Percentiles rank a stretch among this genome's conserved stretches.
These are phyloP conservation scores for Tulasnella sp. DNA, from an alignment of 768 basidiomycete species.

Conservation along the genomic window DNA sequence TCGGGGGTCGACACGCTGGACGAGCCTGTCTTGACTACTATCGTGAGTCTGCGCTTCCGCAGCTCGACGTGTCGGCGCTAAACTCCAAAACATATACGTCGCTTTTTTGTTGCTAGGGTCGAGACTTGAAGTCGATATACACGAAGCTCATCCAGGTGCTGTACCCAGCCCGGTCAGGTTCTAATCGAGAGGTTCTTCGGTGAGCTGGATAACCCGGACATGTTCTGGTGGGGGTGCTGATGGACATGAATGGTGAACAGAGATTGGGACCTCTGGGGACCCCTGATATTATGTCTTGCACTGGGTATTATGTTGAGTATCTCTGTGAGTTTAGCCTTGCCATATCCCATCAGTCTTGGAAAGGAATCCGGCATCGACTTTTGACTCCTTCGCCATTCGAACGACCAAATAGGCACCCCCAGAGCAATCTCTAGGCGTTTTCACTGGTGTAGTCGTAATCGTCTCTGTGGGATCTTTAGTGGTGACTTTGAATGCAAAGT, in stretches of 20 bases:
- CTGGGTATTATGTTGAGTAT: slow-evolving; percentile 82
- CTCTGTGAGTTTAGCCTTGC: slow-evolving; percentile 48
- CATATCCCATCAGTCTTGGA: slow-evolving; percentile 31
- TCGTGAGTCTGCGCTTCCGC: slow-evolving; percentile 51
- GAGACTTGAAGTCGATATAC: slow-evolving; percentile 88
- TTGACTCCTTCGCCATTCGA: not conserved
- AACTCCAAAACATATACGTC: not conserved
- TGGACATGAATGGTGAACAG: slow-evolving; percentile 41
- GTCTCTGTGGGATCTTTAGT: slow-evolving; percentile 85
- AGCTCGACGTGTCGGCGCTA: slow-evolving; percentile 6
- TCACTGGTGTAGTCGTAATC: slow-evolving; percentile 91
- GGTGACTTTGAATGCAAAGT: slow-evolving; percentile 92
- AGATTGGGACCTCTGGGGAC: slow-evolving; percentile 99
- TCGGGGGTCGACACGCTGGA: slow-evolving; percentile 86
- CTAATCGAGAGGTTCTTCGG: slow-evolving; percentile 77
- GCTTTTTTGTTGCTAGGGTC: slow-evolving; percentile 51
- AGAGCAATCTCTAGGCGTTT: slow-evolving; percentile 79
- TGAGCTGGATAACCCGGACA: slow-evolving; percentile 38
- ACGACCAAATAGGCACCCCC: slow-evolving; percentile 63
- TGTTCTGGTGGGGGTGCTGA: not conserved
- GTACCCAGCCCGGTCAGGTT: slow-evolving; percentile 69
- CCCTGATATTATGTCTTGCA: slow-evolving; percentile 73
- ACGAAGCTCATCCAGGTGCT: slow-evolving; percentile 90
- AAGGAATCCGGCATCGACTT: not conserved
- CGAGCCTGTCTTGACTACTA: slow-evolving; percentile 84